Evolutionary conservation across 1,139 yeast species (phyloP).

Genomic region (Geotrichum reessii): DNA sequence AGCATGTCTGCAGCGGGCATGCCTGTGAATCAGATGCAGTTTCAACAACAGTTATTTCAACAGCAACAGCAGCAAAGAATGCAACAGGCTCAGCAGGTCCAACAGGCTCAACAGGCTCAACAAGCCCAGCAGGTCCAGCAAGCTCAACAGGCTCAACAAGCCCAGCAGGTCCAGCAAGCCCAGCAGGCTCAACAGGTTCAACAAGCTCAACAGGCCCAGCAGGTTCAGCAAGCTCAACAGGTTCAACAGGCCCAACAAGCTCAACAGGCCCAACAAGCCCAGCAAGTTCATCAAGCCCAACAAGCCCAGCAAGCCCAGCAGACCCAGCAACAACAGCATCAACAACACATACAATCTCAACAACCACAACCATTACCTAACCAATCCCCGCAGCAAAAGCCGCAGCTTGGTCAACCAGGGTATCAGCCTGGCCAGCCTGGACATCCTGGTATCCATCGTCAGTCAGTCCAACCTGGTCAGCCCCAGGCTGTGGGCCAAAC

Average conservation of each 20-base stretch:
- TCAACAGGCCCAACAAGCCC: not conserved
- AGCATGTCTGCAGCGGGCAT: conserved; percentile 14
- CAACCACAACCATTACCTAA: not conserved
- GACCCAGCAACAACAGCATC: not conserved
- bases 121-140: conserved; percentile 21
- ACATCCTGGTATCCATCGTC: not conserved
- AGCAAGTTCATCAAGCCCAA: too few species aligned
- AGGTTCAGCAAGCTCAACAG: not conserved
- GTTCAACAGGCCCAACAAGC: too few species aligned
- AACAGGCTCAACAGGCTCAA: conserved; percentile 20
- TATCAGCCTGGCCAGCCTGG: not conserved
- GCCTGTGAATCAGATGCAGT: conserved; percentile 16
- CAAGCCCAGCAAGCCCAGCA: not conserved
- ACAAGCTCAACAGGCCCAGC: not conserved
- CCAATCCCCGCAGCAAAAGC: not conserved
- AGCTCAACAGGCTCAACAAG: conserved; percentile 22
- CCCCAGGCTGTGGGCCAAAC: not conserved
- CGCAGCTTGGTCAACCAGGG: not conserved
- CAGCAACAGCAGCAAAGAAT: conserved; percentile 22
- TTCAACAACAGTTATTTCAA: conserved; percentile 25
- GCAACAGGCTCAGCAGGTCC: conserved; percentile 22
- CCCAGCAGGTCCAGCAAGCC: conserved; percentile 19
- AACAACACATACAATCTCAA: not conserved
- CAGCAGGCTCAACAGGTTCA: conserved; percentile 13
- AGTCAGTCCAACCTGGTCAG: not conserved